phyloP scores from a whole-genome alignment of 23 red algal species.

The Gracilaria gracilis region DNA sequence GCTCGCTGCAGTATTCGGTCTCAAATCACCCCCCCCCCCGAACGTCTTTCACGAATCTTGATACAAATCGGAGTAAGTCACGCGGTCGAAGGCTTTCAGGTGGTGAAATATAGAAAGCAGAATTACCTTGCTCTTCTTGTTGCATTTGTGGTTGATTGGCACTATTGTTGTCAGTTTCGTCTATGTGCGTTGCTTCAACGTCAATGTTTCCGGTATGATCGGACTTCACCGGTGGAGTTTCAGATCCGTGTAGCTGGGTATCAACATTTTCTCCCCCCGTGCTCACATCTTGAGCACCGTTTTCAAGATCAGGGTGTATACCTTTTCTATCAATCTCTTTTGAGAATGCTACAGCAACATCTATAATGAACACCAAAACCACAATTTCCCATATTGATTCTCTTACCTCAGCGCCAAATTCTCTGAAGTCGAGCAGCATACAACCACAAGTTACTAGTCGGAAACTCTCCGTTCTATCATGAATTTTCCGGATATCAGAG shows the following conservation, averaged over 20 bases:
- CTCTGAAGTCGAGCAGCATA: neutral
- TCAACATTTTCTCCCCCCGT: neutral
- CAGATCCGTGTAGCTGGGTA: neutral
- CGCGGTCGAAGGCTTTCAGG: conserved; percentile 6
- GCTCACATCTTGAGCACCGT: neutral
- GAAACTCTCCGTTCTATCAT: conserved; percentile 12
- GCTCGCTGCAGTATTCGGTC: neutral
- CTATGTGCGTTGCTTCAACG: neutral
- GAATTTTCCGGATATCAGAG: conserved; percentile 27
- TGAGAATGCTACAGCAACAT: conserved; percentile 17
- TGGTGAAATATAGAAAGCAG: neutral
- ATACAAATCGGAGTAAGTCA: neutral
- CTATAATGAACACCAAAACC: conserved; percentile 23
- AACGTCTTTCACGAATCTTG: neutral
- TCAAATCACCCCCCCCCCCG: neutral
- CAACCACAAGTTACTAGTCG: conserved; percentile 16
- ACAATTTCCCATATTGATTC: conserved; percentile 28
- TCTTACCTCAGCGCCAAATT: neutral
- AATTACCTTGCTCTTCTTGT: neutral
- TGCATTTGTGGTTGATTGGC: neutral
- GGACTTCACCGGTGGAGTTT: neutral
- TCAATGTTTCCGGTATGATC: neutral
- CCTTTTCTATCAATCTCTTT: conserved; percentile 36
- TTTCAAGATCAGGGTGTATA: neutral
- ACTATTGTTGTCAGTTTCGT: neutral